These are phyloP conservation scores for Ascochyta pisi DNA, from an alignment of 2,329 filamentous ascomycete species.

Conservation along the genomic window DNA sequence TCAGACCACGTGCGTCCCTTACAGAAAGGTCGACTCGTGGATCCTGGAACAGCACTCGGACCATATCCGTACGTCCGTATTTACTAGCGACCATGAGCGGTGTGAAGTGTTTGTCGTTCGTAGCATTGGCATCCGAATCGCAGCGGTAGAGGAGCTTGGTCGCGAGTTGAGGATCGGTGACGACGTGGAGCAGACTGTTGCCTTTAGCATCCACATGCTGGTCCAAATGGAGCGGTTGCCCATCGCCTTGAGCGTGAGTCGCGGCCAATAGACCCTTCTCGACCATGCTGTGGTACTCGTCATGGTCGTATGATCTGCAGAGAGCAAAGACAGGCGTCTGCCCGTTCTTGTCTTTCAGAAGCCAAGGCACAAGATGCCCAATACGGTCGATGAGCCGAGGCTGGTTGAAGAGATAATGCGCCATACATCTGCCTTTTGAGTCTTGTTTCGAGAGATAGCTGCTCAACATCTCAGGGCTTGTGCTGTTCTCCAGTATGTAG, in stretches of 20 bases:
- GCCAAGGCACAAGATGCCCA: constrained; percentile 83
- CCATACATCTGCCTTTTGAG: constrained; percentile 83
- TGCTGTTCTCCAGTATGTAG: constrained; percentile 66
- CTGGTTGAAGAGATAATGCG: constrained; percentile 95
- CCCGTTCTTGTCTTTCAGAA: constrained; percentile 90
- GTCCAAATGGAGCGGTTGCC: constrained; percentile 82
- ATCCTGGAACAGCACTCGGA: constrained; percentile 85
- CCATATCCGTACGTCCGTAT: constrained; percentile 93
- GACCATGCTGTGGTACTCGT: constrained; percentile 86
- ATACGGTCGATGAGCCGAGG: constrained; percentile 80
- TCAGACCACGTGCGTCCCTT: constrained; percentile 85
- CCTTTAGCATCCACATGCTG: constrained; percentile 92
- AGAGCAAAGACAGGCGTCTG: constrained; percentile 97
- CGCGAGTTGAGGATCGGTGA: constrained; percentile 83
- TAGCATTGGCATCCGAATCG: constrained; percentile 94
- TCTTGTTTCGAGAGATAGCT: constrained; percentile 80
- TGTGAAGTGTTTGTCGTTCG: constrained; percentile 94
- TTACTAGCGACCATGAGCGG: constrained; percentile 98
- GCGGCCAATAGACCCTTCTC: constrained; percentile 79
- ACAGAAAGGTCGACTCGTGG: constrained; percentile 84
- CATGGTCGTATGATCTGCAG: constrained; percentile 93
- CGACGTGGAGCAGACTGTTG: constrained; percentile 94
- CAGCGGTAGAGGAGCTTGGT: constrained; percentile 78
- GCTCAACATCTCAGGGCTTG: constrained; percentile 63
- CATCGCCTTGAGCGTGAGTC: constrained; percentile 75